Base-by-base conservation (phyloP, 2,329 filamentous ascomycete species). In the Stachybotrys elegans region DNA sequence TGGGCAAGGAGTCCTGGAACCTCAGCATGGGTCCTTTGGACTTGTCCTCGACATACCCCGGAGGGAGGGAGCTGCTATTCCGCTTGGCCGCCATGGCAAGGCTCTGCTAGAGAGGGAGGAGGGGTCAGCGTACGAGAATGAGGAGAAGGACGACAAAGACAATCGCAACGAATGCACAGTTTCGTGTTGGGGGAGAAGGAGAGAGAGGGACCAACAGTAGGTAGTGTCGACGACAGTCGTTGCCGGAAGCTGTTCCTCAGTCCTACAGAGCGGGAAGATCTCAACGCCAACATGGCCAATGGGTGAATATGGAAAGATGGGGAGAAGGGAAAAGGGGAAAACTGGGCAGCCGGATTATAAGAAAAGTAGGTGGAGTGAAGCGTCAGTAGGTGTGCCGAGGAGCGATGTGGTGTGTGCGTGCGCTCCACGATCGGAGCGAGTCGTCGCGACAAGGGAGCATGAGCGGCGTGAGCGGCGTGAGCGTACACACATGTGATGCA, bases 1-100 rank as follows among this genome's bases (percentile, higher is more conserved):
- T 77, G 36, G 88, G 88, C 23, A 94, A 78, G n/a, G 86, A 92
- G 29, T 91, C 86, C 63, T 94, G 86, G 66, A 86, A 94, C 55
- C 88, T 81, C 55, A 93, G 75, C 86, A 88, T 93, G 38, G 81
- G 73, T 43, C 86, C 87, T 64, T 89, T 91, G 57, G 81, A 82
- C 57, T 76, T 75, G 66, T 93, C 87, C 69, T 93, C 88, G 58
- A 76, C 80, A 70, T 93, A 92, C 56, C 84, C 87, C 88, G 49
- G 16, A 42, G 76, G 75, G 43, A 79, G 65, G 49, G 78, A 78
- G 69, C 78, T 82, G 59, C 70, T 81, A 63, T 70, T 75, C 61
- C 79, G 67, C 61, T 65, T 72, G 54, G 68, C 62, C 51, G 78
- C 73, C 78, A 83, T 81, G 60, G 59, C 59, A 48, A 57, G 48